Base-by-base conservation (phyloP, 2,329 filamentous ascomycete genomes). In the Thermoascus crustaceus region DNA sequence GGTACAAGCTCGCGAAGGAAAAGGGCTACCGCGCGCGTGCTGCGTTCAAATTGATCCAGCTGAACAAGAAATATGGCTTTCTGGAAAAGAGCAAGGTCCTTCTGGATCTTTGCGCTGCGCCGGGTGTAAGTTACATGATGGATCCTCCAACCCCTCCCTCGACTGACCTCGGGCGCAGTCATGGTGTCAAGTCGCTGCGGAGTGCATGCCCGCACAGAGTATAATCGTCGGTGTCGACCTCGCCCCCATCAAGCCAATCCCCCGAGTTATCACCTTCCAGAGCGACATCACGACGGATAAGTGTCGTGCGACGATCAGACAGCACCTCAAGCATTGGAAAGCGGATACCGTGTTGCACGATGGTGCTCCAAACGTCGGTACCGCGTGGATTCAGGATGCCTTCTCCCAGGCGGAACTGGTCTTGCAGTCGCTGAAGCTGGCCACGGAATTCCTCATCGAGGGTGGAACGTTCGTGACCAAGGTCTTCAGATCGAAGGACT, bases 41-140 rank as follows among this genome's bases (percentile, higher is more conserved):
- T 50, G 88, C 91, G 38, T 96, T 96, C 75, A 98, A 98, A 69
- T 69, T 98, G 51, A 89, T 98, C 49, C 89, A 98, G 63, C 71
- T 98, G 53, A 98, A 98, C 70, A 95, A 96, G 68, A 96, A 95
- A 61, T 98, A 94, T 82, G 85, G 86, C 49, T 98, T 98, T 64
- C 71, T 98, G 50, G 87, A 96, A 64, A 89, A 93, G 72, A 93
- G 86, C 66, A 94, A 85, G 70, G 91, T 96, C 53, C 71, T 95
- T 42, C 73, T 98, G 60, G 93, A 98, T 80, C 82, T 98, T 58
- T 98, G 91, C 68, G 91, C 91, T 47, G 91, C 91, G 13, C 91
- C 91, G 20, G 91, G 91, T 63, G 82, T 85, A 71, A 58, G 79
- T 71, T 22, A 24, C 11, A 17, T 2, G 8, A 17, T 22, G 30